Evolutionary conservation across 1,284 basidiomycete genomes (phyloP).

Genomic region (Malassezia pachydermatis): DNA sequence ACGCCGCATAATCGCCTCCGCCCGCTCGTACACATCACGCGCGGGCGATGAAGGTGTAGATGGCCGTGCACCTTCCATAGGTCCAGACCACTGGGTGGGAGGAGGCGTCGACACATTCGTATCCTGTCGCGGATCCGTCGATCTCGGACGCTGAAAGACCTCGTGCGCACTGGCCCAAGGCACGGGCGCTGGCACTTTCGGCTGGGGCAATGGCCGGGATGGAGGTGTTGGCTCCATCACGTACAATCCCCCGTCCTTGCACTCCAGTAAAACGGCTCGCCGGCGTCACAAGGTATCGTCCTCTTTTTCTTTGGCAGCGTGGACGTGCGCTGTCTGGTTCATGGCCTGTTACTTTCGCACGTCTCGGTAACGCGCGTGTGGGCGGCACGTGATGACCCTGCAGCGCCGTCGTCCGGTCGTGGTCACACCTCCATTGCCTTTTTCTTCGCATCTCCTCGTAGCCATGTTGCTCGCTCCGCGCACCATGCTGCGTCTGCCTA

Average conservation of each 20-base stretch:
- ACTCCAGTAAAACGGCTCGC: no score
- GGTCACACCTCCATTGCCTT: no score
- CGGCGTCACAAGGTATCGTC: no score
- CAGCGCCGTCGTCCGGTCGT: no score
- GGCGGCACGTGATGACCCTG: no score
- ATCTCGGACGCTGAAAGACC: not conserved
- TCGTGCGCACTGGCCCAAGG: conserved; percentile 12
- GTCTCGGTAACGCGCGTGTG: no score
- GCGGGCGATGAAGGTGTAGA: not conserved
- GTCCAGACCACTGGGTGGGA: not conserved
- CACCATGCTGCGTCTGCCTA: no score
- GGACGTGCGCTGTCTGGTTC: no score
- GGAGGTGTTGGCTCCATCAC: not conserved
- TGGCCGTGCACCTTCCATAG: not conserved
- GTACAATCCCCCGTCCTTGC: not conserved
- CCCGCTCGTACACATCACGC: not conserved
- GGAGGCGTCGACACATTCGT: not conserved
- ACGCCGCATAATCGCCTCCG: conserved; percentile 10
- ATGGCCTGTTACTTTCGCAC: no score
- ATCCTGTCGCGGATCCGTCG: not conserved
- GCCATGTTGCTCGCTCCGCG: no score
- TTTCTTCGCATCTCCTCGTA: no score
- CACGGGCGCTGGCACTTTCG: not conserved
- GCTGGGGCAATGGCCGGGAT: conserved; percentile 14
- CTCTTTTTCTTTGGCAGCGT: no score